phyloP scores from a whole-genome alignment of 192 early-diverging fungal genomes.

The Linnemannia elongata region DNA sequence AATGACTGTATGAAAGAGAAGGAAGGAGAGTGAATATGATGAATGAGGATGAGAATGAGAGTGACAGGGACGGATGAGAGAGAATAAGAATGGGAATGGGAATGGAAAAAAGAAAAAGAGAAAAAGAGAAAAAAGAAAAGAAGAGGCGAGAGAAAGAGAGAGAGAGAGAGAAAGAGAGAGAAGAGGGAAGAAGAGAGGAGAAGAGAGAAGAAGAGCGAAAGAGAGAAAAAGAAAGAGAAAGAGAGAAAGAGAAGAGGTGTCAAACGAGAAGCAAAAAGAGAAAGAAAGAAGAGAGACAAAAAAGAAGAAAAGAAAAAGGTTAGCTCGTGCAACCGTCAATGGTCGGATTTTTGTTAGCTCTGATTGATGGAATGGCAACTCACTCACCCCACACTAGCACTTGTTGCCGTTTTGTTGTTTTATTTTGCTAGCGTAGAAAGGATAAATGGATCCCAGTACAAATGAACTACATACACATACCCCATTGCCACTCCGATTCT shows the following conservation, averaged over 20 bases:
- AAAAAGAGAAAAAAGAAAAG: not conserved
- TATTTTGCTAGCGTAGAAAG: too few species aligned
- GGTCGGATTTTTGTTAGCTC: not conserved
- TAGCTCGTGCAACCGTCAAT: not conserved
- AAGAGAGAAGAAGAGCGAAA: not conserved
- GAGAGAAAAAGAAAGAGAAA: not conserved
- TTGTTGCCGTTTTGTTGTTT: not conserved
- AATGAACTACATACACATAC: too few species aligned
- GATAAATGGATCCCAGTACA: too few species aligned
- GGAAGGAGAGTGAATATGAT: slow-evolving; percentile 4
- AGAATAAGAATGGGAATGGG: not conserved
- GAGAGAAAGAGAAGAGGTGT: too few species aligned
- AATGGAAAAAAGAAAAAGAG: not conserved
- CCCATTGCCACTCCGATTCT: too few species aligned
- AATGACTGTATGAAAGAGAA: slow-evolving; percentile 8
- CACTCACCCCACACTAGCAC: not conserved
- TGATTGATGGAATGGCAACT: too few species aligned
- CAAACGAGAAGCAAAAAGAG: not conserved
- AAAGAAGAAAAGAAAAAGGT: not conserved
- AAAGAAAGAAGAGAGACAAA: not conserved
- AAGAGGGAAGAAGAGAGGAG: not conserved
- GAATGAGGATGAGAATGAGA: not conserved
- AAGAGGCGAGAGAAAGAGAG: not conserved
- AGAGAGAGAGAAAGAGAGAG: not conserved
- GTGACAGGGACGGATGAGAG: not conserved